Percentiles rank a stretch among this genome's conserved stretches.
Conservation (phyloP, 1,284 basidiomycete species). For the Cystobasidium slooffiae region DNA sequence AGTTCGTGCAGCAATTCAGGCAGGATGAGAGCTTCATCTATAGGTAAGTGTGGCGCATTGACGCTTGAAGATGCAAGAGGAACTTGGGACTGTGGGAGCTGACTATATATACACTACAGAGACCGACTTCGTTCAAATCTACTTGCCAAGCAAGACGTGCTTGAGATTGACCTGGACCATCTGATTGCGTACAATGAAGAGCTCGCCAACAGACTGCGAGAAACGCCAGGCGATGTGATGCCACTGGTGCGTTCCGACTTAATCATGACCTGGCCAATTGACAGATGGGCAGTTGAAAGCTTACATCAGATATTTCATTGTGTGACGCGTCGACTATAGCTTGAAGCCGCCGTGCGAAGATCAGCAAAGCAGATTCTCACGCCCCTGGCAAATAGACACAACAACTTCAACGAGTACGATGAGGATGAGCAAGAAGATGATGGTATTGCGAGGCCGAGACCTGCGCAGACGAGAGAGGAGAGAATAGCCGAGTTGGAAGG, state of each 20-base stretch:
- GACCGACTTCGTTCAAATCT: constrained; percentile 75
- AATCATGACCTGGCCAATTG: not conserved
- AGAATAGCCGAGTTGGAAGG: constrained; percentile 60
- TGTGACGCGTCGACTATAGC: constrained; percentile 62
- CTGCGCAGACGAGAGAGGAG: constrained; percentile 51
- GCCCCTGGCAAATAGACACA: constrained; percentile 45
- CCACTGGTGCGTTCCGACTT: constrained; percentile 68
- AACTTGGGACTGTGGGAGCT: not conserved
- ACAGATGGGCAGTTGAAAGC: too few relatives aligned
- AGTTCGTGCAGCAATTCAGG: constrained; percentile 84
- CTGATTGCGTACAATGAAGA: constrained; percentile 90
- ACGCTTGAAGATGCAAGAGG: not conserved
- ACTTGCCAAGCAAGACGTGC: constrained; percentile 83
- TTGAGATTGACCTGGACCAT: constrained; percentile 92
- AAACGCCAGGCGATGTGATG: constrained; percentile 84
- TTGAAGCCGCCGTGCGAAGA: constrained; percentile 83
- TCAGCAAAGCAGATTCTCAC: constrained; percentile 77
- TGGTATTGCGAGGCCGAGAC: constrained; percentile 49
- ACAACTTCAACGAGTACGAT: constrained; percentile 46
- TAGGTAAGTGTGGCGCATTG: constrained; percentile 62
- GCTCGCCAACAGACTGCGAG: constrained; percentile 86
- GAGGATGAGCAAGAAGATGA: constrained; percentile 41
- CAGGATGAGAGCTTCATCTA: constrained; percentile 88
- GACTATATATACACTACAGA: constrained; percentile 12
- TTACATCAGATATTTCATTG: not conserved